Conservation (phyloP, 225 moss, liverwort and hornwort species). For the Marchantia polymorpha region DNA sequence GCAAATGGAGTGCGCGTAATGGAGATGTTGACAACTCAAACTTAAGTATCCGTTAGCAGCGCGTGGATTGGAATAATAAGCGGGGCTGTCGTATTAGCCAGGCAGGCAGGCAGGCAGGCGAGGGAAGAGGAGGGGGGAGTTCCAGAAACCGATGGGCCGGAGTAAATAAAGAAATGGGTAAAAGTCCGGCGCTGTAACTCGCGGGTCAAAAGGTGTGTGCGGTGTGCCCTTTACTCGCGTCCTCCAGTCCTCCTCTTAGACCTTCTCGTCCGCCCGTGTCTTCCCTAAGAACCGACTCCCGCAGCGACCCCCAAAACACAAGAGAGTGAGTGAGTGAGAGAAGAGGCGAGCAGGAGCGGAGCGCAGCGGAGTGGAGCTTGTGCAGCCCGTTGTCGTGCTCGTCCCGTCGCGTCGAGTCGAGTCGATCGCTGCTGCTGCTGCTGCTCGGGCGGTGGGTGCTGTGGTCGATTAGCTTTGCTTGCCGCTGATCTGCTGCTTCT, state of each 20-base stretch:
- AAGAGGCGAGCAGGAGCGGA: not conserved
- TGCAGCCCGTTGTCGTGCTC: not conserved
- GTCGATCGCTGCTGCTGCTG: not conserved
- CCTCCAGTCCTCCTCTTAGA: not conserved
- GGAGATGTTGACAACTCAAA: not conserved
- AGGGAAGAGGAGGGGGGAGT: too few species aligned
- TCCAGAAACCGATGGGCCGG: not conserved
- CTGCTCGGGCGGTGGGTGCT: not conserved
- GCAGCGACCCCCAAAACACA: not conserved
- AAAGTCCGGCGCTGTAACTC: not conserved
- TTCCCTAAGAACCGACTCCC: not conserved
- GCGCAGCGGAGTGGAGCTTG: too few species aligned
- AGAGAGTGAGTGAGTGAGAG: not conserved
- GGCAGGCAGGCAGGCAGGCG: too few species aligned
- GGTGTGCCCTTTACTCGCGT: not conserved
- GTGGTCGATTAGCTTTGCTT: not conserved
- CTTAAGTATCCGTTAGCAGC: too few species aligned
- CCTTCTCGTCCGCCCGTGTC: conserved; percentile 11
- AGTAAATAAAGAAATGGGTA: not conserved
- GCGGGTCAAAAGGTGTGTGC: not conserved
- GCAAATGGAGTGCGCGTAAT: not conserved
- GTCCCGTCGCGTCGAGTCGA: too few species aligned
- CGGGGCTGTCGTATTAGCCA: too few species aligned
- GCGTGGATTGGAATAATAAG: too few species aligned
- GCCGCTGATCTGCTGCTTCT: not conserved